phyloP scores from a whole-genome alignment of 2,329 filamentous ascomycete genomes.

The Cercospora canescens region DNA sequence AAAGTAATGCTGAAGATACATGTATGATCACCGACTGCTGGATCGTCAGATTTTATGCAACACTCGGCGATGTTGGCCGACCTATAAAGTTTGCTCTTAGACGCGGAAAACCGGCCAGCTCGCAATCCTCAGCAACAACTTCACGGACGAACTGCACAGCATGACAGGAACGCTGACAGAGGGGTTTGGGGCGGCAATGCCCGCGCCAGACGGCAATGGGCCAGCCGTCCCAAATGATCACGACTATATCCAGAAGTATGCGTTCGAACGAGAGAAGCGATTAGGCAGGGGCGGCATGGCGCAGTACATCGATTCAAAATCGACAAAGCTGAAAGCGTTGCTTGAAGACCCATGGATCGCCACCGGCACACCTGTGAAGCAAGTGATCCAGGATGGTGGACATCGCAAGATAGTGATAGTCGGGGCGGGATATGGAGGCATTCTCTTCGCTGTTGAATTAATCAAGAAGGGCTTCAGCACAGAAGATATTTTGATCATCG shows the following conservation, averaged over 20 bases:
- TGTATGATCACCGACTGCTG: not conserved
- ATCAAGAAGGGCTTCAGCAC: conserved; percentile 40
- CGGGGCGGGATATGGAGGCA: conserved; percentile 48
- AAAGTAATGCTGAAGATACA: not conserved
- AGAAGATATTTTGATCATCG: conserved; percentile 43
- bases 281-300: conserved; percentile 22
- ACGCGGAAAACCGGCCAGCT: not conserved
- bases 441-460: conserved; percentile 43
- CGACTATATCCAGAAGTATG: conserved; percentile 26
- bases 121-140: not conserved
- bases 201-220: conserved; percentile 22
- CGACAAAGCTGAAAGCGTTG: conserved; percentile 27
- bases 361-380: conserved; percentile 19
- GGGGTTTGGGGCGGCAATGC: conserved; percentile 11
- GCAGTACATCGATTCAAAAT: conserved; percentile 33
- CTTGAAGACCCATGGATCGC: conserved; percentile 35
- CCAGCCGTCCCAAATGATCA: conserved; percentile 15
- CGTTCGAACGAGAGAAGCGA: conserved; percentile 31
- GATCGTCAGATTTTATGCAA: not conserved
- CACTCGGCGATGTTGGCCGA: not conserved
- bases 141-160: not conserved
- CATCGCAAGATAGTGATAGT: conserved; percentile 36
- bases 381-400: conserved; percentile 19
- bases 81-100: not conserved
- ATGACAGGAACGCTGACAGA: not conserved